phyloP scores from a whole-genome alignment of 495 filamentous ascomycete genomes.

The Penicillium canariense region DNA sequence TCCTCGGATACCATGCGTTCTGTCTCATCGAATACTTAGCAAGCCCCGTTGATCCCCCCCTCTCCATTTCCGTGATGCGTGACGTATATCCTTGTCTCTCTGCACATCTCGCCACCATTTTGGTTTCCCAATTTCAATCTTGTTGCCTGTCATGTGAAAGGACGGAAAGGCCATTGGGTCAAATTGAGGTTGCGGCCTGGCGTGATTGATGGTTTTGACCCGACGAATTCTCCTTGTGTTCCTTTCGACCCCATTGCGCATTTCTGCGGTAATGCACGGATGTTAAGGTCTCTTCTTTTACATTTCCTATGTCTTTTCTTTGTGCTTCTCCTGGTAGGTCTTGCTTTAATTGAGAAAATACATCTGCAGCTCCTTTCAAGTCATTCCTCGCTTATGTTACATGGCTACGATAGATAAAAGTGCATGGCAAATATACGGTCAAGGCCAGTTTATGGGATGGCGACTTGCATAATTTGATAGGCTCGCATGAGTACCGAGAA shows the following conservation, averaged over 20 bases:
- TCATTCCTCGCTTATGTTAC: background rate
- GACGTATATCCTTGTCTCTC: constrained; percentile 20
- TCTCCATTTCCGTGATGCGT: constrained; percentile 15
- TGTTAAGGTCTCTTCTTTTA: constrained; percentile 7
- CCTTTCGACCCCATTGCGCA: background rate
- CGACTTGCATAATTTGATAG: background rate
- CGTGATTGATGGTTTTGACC: constrained; percentile 11
- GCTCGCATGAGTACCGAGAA: background rate
- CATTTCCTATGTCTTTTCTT: constrained; percentile 10
- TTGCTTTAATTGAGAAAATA: constrained; percentile 24
- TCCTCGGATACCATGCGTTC: constrained; percentile 11
- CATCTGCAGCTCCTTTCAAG: constrained; percentile 7
- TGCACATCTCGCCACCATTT: constrained; percentile 5
- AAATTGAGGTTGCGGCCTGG: constrained; percentile 12
- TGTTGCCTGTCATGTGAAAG: background rate
- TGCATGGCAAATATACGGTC: background rate
- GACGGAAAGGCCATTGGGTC: constrained; percentile 3
- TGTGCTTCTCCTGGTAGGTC: constrained; percentile 14
- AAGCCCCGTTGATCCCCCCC: constrained; percentile 20
- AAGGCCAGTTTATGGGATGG: background rate
- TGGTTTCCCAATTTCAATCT: constrained; percentile 2
- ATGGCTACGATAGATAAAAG: background rate
- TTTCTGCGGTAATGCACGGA: constrained; percentile 14
- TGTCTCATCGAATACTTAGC: constrained; percentile 27
- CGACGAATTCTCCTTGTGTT: background rate